Evolutionary conservation across 176 grass and related monocot genomes (phyloP), one percentile per base, ranked within the genome.

Genomic region (Avena atlantica): DNA sequence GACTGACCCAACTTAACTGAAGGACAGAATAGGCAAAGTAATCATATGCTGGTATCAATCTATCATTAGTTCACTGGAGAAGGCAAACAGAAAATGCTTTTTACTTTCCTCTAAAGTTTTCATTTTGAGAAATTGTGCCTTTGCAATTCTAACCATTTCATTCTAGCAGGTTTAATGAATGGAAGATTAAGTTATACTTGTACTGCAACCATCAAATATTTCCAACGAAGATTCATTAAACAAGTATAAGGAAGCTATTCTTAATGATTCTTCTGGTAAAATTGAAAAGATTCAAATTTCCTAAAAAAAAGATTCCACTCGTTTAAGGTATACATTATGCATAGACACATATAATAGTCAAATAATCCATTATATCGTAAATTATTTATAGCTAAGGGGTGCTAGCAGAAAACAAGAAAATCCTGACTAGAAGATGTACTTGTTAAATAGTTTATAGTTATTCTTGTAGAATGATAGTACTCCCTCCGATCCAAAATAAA

Each of bases 1-100:
- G 15, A 67, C 17, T 73, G 68, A 45, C 9, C 34, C 56, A 66
- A 36, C 79, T 53, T 66, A 45, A 74, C 29, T 47, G 67, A 75
- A 29, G 70, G 36, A 27, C 27, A 29, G 60, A 74, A 48, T 12
- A 65, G 23, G 29, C n/a, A 80, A 29, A 74, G 14, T 1, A 53
- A 55, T 23, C 12, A 74, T 12, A 85, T 47, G 36, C 15, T n/a
- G 5, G 31, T 71, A 61, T 73, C 25, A 27, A 64, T 50, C 37
- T 64, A 55, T 12, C 13, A 74, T 23, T 20, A 83, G 45, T 83
- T 90, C 55, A 62, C 10, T 71, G 21, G 44, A 78, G 64, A 76
- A 86, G 47, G 42, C 52, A 27, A 58, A 42, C 36, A 78, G 17
- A 42, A 42, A 42, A 42, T 42, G 76, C 37, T 76, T 59, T 37